phyloP scores from a whole-genome alignment of 225 moss, liverwort and hornwort species.

The Marchantia paleacea region DNA sequence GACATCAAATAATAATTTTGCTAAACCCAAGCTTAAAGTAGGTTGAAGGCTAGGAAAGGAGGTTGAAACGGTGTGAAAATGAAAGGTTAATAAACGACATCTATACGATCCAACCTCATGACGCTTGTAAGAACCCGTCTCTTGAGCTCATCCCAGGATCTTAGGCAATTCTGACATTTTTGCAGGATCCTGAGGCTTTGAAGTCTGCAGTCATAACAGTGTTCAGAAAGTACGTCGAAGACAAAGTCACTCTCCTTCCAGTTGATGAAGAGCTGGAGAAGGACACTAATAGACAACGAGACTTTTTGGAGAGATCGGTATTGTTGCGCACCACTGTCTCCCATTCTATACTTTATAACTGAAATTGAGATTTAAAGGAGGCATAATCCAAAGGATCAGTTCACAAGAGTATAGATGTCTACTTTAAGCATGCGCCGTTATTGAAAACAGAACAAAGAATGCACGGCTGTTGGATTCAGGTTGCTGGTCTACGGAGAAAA shows the following conservation, averaged over 20 bases:
- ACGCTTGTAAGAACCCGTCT: too few relatives aligned
- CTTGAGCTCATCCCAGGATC: not conserved
- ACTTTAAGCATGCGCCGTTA: not conserved
- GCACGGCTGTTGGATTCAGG: constrained; percentile 26
- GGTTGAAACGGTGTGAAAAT: too few relatives aligned
- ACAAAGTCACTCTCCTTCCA: constrained; percentile 50
- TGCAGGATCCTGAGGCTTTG: constrained; percentile 47
- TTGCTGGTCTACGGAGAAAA: constrained; percentile 62
- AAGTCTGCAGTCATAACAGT: constrained; percentile 47
- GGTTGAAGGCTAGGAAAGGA: too few relatives aligned
- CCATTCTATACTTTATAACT: not conserved
- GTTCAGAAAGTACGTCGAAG: constrained; percentile 67
- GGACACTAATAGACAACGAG: constrained; percentile 66
- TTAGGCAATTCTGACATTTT: not conserved
- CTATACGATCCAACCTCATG: too few relatives aligned
- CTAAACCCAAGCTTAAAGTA: too few relatives aligned
- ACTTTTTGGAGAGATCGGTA: constrained; percentile 78
- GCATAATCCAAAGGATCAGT: not conserved
- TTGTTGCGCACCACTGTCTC: not conserved
- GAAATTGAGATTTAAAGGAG: not conserved
- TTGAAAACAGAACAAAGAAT: not conserved
- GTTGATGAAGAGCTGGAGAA: constrained; percentile 58
- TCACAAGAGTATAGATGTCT: not conserved
- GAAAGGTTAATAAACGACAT: too few relatives aligned
- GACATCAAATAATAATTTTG: too few relatives aligned